Conservation (phyloP, 2,329 filamentous ascomycete species). For the Venturia effusa region DNA sequence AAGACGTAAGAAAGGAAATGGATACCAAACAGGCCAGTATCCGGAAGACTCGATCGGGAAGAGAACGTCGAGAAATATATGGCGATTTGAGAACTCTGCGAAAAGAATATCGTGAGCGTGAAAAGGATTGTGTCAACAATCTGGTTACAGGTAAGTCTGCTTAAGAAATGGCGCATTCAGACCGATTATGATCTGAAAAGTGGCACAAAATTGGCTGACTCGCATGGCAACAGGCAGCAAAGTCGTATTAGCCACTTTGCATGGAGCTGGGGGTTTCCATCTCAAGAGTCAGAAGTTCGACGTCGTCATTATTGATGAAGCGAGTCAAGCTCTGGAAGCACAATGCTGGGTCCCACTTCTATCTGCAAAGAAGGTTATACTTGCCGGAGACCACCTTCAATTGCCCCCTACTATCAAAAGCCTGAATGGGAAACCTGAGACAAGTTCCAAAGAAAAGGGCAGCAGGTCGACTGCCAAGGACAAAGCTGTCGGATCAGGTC, state of each 20-base stretch:
- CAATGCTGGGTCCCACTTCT: constrained; percentile 89
- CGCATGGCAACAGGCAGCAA: constrained; percentile 55
- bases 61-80: constrained; percentile 73
- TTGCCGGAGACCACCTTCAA: constrained; percentile 90
- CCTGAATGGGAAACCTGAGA: constrained; percentile 33
- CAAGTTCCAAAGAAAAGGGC: constrained; percentile 22
- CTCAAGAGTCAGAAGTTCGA: constrained; percentile 74
- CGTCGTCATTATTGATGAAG: constrained; percentile 91
- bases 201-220: background rate
- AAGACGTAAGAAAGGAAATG: constrained; percentile 85
- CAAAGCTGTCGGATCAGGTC: constrained; percentile 1
- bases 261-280: constrained; percentile 81
- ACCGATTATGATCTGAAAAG: background rate
- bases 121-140: constrained; percentile 67
- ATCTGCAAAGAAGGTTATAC: constrained; percentile 68
- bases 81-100: constrained; percentile 73
- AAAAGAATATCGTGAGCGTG: constrained; percentile 78
- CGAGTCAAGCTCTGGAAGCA: constrained; percentile 87
- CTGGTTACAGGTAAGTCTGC: constrained; percentile 47
- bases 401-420: constrained; percentile 92
- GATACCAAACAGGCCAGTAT: constrained; percentile 83
- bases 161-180: background rate
- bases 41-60: constrained; percentile 71
- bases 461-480: constrained; percentile 23
- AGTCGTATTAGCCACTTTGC: constrained; percentile 84